Conservation (phyloP, 345 rosid genomes). For the Euphorbia peplus region DNA sequence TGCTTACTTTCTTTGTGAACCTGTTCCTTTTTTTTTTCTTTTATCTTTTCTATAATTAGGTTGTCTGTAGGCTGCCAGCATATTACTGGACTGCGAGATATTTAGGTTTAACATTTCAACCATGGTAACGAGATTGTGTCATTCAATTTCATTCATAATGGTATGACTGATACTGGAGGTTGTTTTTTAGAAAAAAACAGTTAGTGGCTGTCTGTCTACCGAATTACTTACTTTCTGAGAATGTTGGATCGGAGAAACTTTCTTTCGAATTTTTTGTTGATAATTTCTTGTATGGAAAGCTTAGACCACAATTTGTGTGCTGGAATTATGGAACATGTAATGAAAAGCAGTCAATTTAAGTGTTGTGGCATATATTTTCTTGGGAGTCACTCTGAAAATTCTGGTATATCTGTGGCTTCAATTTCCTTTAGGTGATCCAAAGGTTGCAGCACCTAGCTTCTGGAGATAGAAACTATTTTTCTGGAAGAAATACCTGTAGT, state of each 20-base stretch:
- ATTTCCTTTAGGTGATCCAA: neutral
- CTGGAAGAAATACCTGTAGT: neutral
- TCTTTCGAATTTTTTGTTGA: neutral
- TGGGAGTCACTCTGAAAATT: neutral
- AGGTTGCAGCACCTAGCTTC: neutral
- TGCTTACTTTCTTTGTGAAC: conserved; percentile 8
- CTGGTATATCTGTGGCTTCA: neutral
- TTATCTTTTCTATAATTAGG: neutral
- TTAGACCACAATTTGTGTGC: neutral
- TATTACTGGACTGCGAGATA: neutral
- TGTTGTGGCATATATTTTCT: neutral
- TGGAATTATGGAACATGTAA: neutral
- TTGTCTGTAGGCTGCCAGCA: neutral
- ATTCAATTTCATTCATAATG: neutral
- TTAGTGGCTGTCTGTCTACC: neutral
- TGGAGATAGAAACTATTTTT: neutral
- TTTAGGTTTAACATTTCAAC: neutral
- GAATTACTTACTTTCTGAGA: neutral
- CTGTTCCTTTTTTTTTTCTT: neutral
- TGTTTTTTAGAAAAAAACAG: neutral
- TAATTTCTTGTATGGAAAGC: neutral
- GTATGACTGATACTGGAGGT: neutral
- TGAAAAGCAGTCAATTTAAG: neutral
- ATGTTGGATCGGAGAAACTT: neutral
- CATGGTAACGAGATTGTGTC: neutral